Evolutionary conservation across 495 filamentous ascomycete species (phyloP), one percentile per base, ranked within the genome.

Genomic region (Penicillium soppii): DNA sequence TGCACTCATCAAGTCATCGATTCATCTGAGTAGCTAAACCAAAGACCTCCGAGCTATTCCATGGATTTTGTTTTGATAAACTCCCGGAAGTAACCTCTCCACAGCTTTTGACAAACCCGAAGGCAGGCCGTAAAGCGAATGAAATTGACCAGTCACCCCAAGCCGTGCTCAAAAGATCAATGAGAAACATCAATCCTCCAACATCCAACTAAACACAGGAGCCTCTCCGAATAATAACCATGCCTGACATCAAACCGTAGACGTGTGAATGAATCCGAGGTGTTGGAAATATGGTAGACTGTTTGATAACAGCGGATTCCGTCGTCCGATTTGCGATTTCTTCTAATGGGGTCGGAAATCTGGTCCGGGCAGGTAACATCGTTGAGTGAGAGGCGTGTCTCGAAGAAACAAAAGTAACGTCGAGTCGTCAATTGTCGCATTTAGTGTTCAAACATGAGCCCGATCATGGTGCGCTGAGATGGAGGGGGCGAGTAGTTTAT

Each of bases 401-500:
- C 63, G 66, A 71, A 58, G 59, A 61, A 59, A 64, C 53, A 21
- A 59, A 62, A 67, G 67, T 75, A 48, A 64, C 64, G 65, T 70
- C 69, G 63, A 50, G 54, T 52, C 57, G 53, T 64, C 45, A 62
- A 39, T 60, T 69, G 63, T 73, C 71, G 65, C 75, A 65, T 74
- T 75, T 59, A 69, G 64, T 65, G 63, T 73, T 77, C 68, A 74
- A 67, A 71, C 68, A 50, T 63, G 67, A 68, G 68, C 59, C 48
- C 64, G 65, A 60, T 44, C 59, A 67, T 65, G 71, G 69, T 71
- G 69, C 68, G 72, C 75, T 78, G 80, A 82, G 79, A 82, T 81
- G 80, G 78, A 78, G 73, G 60, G 73, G 76, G 68, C 70, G 75
- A 80, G 75, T 71, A 68, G 80, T 86, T 89, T 89, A 89, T 79